Evolutionary conservation across 1,284 basidiomycete species (phyloP), one percentile per base, ranked within the genome.

Genomic region (Leccinum cinnamomeum): DNA sequence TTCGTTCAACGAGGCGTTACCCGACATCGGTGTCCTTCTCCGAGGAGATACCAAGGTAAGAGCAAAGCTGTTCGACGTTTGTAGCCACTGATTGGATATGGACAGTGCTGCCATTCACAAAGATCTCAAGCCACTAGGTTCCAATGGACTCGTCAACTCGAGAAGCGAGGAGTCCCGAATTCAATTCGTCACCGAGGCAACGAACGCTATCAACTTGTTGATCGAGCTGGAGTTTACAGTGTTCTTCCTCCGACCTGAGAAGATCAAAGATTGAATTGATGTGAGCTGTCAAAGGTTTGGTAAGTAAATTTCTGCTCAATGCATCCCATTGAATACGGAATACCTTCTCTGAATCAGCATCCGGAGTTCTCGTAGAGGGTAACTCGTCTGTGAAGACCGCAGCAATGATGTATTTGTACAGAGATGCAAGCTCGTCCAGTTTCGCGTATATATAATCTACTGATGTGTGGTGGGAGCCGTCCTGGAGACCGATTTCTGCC

Each of bases 91-190:
- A 76, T 68, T 89, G 84, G 33, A 92, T 86, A 64, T 93, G 89
- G 16, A 81, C 81, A 0, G 87, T 87, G 7, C 88, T 87, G 59
- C 88, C 87, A 53, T 85, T 84, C 46, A 93, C 90, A 71, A 94
- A 93, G 3, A 86, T 79, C 68, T 93, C 91, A 33, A 95, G 81
- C 92, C 92, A 95, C 89, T 91, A 60, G 7, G 48, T 57, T 25
- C 16, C 2, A 28, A 55, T 35, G 39, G 16, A 58, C 48, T 60
- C 5, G 25, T 46, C 46, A n/a, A 10, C 41, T 41, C n/a, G 6
- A 20, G 30, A 57, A 1, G 37, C 4, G 14, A 10, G 20, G 16
- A 23, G 7, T n/a, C n/a, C n/a, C n/a, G 79, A 78, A 68, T 91
- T 91, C 39, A 91, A 79, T 70, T 91, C 89, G 64, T 88, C 87